phyloP scores from a whole-genome alignment of 495 filamentous ascomycete species.

The Pyrenula aspistea region DNA sequence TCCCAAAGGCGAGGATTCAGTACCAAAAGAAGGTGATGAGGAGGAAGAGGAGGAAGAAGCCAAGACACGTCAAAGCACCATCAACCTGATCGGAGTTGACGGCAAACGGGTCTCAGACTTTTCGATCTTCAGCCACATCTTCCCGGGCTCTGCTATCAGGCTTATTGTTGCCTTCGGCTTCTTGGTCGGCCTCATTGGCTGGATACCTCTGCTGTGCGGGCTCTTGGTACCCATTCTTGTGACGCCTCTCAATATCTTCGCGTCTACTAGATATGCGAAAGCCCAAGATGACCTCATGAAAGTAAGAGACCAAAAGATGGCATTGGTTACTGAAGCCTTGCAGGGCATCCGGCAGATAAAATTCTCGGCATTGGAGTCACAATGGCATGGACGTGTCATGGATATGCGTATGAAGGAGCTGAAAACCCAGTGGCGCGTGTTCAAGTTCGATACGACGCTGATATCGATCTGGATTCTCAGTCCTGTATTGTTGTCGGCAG shows the following conservation, averaged over 20 bases:
- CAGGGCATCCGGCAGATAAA: constrained; percentile 83
- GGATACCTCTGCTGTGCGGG: constrained; percentile 56
- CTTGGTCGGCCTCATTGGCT: constrained; percentile 58
- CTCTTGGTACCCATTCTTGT: constrained; percentile 50
- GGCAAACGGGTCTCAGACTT: constrained; percentile 63
- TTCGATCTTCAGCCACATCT: constrained; percentile 49
- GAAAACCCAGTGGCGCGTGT: constrained; percentile 48
- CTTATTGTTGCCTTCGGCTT: constrained; percentile 54
- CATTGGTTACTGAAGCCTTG: constrained; percentile 65
- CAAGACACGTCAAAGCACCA: constrained; percentile 60
- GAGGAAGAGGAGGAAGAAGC: constrained; percentile 41
- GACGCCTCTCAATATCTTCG: constrained; percentile 57
- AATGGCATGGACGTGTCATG: constrained; percentile 70
- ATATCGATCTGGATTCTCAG: constrained; percentile 61
- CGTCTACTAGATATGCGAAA: constrained; percentile 51
- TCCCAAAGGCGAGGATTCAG: constrained; percentile 5
- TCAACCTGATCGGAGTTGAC: constrained; percentile 74
- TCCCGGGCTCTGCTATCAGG: constrained; percentile 43
- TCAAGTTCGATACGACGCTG: constrained; percentile 40
- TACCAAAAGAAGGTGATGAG: constrained; percentile 14
- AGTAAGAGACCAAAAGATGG: constrained; percentile 64
- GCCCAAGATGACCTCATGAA: constrained; percentile 70
- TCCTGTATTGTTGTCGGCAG: constrained; percentile 61
- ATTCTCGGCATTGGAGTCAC: constrained; percentile 67
- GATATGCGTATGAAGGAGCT: constrained; percentile 56